Conservation (phyloP, 2,329 filamentous ascomycete genomes). For the Cordyceps tenuipes region DNA sequence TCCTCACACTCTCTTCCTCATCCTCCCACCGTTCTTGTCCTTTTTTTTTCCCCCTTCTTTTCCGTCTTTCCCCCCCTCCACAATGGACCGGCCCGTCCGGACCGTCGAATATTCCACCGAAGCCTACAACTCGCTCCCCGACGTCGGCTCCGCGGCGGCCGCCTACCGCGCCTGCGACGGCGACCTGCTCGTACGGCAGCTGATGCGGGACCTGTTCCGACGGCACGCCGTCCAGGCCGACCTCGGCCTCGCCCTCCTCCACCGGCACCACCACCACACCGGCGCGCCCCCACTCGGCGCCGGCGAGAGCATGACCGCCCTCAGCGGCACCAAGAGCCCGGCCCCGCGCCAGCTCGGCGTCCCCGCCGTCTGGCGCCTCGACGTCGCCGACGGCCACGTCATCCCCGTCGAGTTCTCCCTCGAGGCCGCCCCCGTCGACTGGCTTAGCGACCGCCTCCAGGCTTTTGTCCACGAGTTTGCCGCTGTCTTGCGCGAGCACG, state of each 20-base stretch:
- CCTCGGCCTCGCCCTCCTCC: slow-evolving; percentile 1
- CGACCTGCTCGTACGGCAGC: not conserved
- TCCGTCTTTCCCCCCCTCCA: not conserved
- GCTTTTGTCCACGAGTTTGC: slow-evolving; percentile 5
- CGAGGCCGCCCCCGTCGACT: not conserved
- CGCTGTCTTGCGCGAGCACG: not conserved
- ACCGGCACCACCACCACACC: not conserved
- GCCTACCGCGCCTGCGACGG: not conserved
- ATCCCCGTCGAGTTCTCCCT: slow-evolving; percentile 7
- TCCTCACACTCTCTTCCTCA: too few relatives aligned
- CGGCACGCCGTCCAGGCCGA: not conserved
- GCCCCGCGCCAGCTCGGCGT: not conserved
- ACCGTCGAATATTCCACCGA: not conserved
- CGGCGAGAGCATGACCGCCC: slow-evolving; percentile 7
- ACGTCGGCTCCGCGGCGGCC: not conserved
- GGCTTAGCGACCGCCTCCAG: not conserved
- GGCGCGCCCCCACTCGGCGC: not conserved
- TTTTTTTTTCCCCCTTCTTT: too few relatives aligned
- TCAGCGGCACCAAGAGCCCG: not conserved
- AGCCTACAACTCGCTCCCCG: slow-evolving; percentile 1
- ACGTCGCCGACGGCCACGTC: slow-evolving; percentile 3
- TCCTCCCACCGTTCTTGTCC: too few relatives aligned
- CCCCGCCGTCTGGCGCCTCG: slow-evolving; percentile 3
- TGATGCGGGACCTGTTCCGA: slow-evolving; percentile 6
- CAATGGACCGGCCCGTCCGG: not conserved